phyloP scores from a whole-genome alignment of 352 stramenopile species.

The Globisporangium megalacanthum region DNA sequence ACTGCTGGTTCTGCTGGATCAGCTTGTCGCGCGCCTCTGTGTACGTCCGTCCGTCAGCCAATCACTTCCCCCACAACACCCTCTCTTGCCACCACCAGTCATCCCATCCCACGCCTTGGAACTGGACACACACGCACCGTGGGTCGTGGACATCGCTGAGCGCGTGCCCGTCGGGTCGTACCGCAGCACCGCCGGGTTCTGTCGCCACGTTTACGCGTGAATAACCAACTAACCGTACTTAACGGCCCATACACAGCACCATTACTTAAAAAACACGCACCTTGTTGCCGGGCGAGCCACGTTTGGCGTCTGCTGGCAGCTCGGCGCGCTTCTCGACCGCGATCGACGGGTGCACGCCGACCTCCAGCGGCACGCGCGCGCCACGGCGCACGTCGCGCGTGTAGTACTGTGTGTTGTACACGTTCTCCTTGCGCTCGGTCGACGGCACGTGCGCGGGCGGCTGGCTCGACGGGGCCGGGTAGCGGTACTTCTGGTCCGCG shows the following conservation, averaged over 20 bases:
- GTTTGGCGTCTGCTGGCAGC: conserved; percentile 58
- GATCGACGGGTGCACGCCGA: conserved; percentile 74
- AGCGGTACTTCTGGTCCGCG: conserved; percentile 62
- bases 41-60: too few relatives aligned
- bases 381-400: conserved; percentile 82
- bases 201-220: background rate
- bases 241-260: background rate
- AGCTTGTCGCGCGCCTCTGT: conserved; percentile 64
- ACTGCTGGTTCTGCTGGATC: conserved; percentile 61
- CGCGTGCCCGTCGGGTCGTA: conserved; percentile 85
- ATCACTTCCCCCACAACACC: too few relatives aligned
- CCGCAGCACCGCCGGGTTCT: conserved; percentile 77
- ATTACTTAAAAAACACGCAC: conserved; percentile 8
- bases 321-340: conserved; percentile 45
- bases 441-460: conserved; percentile 66
- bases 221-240: too few relatives aligned
- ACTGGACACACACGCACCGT: conserved; percentile 25
- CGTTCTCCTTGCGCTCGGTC: conserved; percentile 58
- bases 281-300: conserved; percentile 80
- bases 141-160: conserved; percentile 82
- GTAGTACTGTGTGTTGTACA: conserved; percentile 90
- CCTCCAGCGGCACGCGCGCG: conserved; percentile 53
- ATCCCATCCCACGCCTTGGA: too few relatives aligned
- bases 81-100: too few relatives aligned
- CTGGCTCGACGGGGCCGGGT: conserved; percentile 72